Percentiles rank a stretch among this genome's conserved stretches.
These are phyloP conservation scores for Lagenidium sp. DNA, from an alignment of 352 stramenopile species.

Conservation along the genomic window DNA sequence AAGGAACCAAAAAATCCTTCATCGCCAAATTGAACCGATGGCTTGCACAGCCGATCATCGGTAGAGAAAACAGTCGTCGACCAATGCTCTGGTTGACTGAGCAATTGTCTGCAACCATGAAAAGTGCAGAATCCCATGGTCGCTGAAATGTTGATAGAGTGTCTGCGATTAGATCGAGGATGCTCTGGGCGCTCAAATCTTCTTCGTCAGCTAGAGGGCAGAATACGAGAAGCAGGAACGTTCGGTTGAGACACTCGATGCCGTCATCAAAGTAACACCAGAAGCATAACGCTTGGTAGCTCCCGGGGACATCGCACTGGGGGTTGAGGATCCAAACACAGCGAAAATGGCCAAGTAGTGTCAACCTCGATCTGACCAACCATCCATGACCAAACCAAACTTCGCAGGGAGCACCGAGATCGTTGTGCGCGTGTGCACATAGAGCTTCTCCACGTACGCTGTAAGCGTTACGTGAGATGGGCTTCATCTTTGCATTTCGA, in stretches of 20 bases:
- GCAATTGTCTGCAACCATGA: constrained; percentile 9
- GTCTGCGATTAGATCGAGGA: constrained; percentile 8
- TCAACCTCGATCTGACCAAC: not conserved
- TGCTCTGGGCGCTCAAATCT: constrained; percentile 5
- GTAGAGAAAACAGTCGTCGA: not conserved
- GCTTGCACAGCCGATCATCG: constrained; percentile 10
- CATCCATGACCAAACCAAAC: not conserved
- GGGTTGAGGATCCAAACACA: not conserved
- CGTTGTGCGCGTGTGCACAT: not conserved
- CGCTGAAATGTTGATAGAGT: constrained; percentile 4
- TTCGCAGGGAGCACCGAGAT: not conserved
- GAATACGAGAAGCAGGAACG: constrained; percentile 3
- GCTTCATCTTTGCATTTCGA: not conserved
- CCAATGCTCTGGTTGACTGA: constrained; percentile 12
- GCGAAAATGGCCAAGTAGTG: not conserved
- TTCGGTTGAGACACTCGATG: not conserved
- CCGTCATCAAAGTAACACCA: not conserved
- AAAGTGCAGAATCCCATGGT: constrained; percentile 6
- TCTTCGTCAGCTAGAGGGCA: constrained; percentile 5
- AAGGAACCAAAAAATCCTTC: constrained; percentile 2
- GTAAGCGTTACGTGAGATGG: not conserved
- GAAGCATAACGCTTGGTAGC: not conserved
- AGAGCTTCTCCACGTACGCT: not conserved
- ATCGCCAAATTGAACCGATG: constrained; percentile 9
- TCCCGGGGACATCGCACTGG: not conserved